Percentiles rank a stretch among this genome's conserved stretches.
Conservation (phyloP, 306 rosid species). For the Casuarina cunninghamiana region DNA sequence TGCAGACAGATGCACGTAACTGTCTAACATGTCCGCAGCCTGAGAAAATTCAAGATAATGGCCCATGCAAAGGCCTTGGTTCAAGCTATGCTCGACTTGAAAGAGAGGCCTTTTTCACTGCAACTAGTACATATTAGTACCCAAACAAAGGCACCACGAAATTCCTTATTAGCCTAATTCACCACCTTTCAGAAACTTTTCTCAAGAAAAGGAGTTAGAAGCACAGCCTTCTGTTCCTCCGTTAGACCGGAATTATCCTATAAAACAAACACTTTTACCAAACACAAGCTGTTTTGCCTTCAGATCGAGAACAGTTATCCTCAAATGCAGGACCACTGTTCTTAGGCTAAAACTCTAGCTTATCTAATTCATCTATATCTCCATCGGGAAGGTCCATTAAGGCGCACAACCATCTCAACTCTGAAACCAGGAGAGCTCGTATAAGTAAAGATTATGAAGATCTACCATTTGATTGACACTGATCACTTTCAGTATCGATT, state of each 20-base stretch:
- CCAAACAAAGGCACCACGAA: slow-evolving; percentile 12
- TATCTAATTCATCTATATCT: not conserved
- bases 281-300: not conserved
- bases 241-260: not conserved
- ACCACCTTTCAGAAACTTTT: slow-evolving; percentile 7
- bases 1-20: not conserved
- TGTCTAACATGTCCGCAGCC: not conserved
- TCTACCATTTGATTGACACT: not conserved
- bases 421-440: not conserved
- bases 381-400: not conserved
- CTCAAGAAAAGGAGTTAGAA: not conserved
- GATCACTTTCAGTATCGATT: slow-evolving; percentile 4
- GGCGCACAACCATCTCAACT: not conserved
- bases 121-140: slow-evolving; percentile 5
- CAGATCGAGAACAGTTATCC: not conserved
- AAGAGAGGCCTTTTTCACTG: not conserved
- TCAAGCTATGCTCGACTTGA: not conserved
- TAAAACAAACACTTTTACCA: not conserved
- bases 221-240: not conserved
- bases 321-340: not conserved
- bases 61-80: not conserved
- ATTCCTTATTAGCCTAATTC: not conserved
- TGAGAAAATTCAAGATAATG: not conserved
- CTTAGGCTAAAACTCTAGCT: not conserved
- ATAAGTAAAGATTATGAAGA: not conserved